These are phyloP conservation scores for Climacium dendroides DNA, from an alignment of 225 moss, liverwort and hornwort species.

Conservation along the genomic window DNA sequence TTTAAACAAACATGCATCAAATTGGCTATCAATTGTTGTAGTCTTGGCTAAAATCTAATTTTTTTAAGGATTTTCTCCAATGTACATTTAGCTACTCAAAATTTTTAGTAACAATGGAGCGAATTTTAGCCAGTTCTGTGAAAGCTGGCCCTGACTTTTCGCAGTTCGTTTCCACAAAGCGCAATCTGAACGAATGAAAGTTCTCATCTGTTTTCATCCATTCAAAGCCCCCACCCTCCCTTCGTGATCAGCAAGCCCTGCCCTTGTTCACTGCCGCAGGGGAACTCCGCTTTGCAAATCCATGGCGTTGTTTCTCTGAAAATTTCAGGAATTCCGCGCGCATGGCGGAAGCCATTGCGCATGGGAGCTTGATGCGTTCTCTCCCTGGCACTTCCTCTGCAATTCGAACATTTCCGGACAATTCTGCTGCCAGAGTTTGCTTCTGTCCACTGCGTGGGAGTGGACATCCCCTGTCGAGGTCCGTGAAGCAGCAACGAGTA, in stretches of 20 bases:
- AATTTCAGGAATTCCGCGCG: neutral
- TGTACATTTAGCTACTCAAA: too few relatives aligned
- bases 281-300: neutral
- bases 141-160: neutral
- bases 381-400: neutral
- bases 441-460: neutral
- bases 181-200: neutral
- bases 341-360: constrained; percentile 17
- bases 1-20: too few relatives aligned
- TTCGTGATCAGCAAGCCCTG: neutral
- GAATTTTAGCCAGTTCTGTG: too few relatives aligned
- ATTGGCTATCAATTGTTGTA: too few relatives aligned
- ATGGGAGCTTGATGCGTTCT: neutral
- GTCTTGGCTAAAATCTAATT: too few relatives aligned
- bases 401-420: neutral
- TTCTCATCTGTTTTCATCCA: neutral
- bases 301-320: neutral
- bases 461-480: neutral
- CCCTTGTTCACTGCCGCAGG: neutral
- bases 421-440: neutral
- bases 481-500: neutral
- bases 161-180: too few relatives aligned
- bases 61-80: too few relatives aligned
- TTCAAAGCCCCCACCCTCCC: neutral
- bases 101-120: too few relatives aligned